Percentiles rank a stretch among this genome's conserved stretches.
Conservation (phyloP, 306 rosid genomes). For the Rubus idaeus region DNA sequence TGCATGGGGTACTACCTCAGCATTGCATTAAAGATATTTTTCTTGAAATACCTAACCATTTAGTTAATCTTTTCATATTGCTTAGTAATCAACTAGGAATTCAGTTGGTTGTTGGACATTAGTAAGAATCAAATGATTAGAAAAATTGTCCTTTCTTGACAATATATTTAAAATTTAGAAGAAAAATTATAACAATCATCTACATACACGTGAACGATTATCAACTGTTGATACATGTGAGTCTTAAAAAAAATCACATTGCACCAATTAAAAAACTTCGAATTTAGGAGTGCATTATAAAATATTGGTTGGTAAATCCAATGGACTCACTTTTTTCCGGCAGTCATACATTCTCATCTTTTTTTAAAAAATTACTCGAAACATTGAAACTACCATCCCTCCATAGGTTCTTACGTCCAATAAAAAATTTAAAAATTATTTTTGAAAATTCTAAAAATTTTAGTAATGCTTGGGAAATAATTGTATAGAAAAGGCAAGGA, state of each 20-base stretch:
- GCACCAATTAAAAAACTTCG: neutral
- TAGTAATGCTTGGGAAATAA: neutral
- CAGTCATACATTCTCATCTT: neutral
- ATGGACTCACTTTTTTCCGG: neutral
- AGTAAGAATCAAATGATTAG: neutral
- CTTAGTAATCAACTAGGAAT: neutral
- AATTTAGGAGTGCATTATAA: neutral
- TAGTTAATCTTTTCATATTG: neutral
- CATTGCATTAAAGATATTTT: neutral
- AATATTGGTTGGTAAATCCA: neutral
- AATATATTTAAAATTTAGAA: neutral
- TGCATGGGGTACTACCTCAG: neutral
- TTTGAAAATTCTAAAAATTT: neutral
- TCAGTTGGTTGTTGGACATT: neutral
- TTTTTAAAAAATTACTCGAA: neutral
- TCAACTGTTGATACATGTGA: neutral
- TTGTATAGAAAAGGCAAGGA: neutral
- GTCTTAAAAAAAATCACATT: neutral
- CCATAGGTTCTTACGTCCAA: slow-evolving; percentile 1
- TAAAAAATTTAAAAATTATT: neutral
- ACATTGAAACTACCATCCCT: neutral
- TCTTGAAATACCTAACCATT: neutral
- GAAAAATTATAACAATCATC: neutral
- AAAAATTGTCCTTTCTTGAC: neutral
- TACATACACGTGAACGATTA: neutral